Evolutionary conservation across 202 grass and related monocot species (phyloP), one percentile per base, ranked within the genome.

Genomic region (Schoenoplectus tabernaemontani): DNA sequence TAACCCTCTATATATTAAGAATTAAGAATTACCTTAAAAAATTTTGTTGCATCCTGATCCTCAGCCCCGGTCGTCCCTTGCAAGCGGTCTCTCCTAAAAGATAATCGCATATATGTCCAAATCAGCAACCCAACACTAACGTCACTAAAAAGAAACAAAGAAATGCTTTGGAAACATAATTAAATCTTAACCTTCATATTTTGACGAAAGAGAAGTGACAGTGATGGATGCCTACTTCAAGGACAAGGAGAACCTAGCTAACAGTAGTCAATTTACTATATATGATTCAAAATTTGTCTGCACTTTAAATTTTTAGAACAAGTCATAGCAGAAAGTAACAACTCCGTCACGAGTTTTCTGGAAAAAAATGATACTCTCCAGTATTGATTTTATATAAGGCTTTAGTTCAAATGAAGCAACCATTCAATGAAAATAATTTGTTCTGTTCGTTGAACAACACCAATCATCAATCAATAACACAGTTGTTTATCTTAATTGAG

Each of bases 191-290:
- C 7, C 47, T 53, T 53, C 13, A 32, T 34, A 5, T 50, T 33
- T 63, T 64, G 76, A 76, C 41, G 11, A 80, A 64, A 64, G 56
- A 85, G 32, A 60, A 63, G 32, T 85, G 76, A 85, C 48, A 81
- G 61, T 39, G 84, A 81, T 56, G 53, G 54, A 75, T 81, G 53
- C 84, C 77, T 72, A 85, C 64, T 81, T 57, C 9, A 79, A 64
- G 61, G 46, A 59, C 39, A 47, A 70, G 26, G 26, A 34, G 19
- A 54, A 43, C 24, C 43, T 28, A 66, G 9, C n/a, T 42, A 74
- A 53, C 46, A 53, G 12, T 50, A 74, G 70, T 74, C 70, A 74
- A 74, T 53, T 54, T 54, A 34, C 13, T n/a, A n/a, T n/a, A n/a
- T 34, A 54, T 53, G 69, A 54, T 74, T 19, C 26, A 74, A 74